These are phyloP conservation scores for Ophiocordyceps polyrhachis-furcata DNA, from an alignment of 2,329 filamentous ascomycete species.

Conservation along the genomic window DNA sequence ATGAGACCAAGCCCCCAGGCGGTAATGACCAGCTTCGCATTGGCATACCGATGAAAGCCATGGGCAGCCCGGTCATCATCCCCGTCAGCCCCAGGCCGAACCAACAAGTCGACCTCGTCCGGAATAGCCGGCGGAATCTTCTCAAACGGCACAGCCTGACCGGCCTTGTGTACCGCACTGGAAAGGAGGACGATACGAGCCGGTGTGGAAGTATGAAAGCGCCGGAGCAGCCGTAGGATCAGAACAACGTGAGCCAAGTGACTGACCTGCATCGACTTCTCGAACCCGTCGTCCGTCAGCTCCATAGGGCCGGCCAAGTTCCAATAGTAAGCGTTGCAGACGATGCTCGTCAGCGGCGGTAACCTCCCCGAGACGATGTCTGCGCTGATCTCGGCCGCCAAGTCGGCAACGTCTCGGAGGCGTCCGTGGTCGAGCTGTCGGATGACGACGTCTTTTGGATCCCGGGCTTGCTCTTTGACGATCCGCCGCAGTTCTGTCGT, in stretches of 20 bases:
- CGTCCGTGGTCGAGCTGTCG: constrained; percentile 1
- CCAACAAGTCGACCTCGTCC: neutral
- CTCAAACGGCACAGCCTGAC: neutral
- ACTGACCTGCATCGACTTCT: neutral
- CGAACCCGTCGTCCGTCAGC: neutral
- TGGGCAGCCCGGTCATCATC: neutral
- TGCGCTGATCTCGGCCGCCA: constrained; percentile 1
- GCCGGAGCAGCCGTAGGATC: neutral
- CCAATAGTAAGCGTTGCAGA: constrained; percentile 4
- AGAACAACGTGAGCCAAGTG: neutral
- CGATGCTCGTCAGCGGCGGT: constrained; percentile 1
- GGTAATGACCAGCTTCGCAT: neutral
- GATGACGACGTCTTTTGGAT: constrained; percentile 1
- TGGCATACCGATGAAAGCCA: neutral
- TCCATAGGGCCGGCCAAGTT: neutral
- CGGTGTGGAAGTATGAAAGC: neutral
- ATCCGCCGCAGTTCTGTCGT: neutral
- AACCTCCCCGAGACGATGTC: neutral
- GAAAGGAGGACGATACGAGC: neutral
- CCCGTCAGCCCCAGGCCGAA: neutral
- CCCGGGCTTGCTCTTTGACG: neutral
- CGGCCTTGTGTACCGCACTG: neutral
- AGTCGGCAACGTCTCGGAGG: neutral
- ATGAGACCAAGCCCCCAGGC: neutral
- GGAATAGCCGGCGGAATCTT: neutral